Evolutionary conservation across 371 early-diverging fungal species (phyloP).

Genomic region (Mortierella sp.): DNA sequence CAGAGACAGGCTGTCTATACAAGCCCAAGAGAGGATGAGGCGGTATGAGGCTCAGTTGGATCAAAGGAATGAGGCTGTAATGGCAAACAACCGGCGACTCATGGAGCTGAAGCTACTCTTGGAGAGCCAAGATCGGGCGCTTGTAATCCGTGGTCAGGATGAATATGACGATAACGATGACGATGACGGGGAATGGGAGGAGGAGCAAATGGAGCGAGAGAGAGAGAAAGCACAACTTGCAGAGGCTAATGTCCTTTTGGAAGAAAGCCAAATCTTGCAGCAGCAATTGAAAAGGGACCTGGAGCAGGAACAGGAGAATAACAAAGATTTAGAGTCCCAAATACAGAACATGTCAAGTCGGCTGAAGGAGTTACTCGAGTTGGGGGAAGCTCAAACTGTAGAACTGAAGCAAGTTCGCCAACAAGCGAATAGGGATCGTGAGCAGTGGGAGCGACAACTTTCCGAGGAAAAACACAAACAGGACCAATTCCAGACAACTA

Average conservation of each 20-base stretch:
- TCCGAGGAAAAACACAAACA: conserved; percentile 12
- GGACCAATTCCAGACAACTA: conserved; percentile 4
- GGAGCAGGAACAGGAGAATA: conserved; percentile 16
- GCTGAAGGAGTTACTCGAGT: conserved; percentile 11
- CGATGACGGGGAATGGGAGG: conserved; percentile 12
- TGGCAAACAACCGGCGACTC: conserved; percentile 33
- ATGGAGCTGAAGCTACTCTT: conserved; percentile 20
- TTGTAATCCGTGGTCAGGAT: conserved; percentile 11
- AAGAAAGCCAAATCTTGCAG: conserved; percentile 20
- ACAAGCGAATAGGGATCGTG: conserved; percentile 16
- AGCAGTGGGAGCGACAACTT: conserved; percentile 13
- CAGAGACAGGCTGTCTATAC: background rate
- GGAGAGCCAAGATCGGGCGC: conserved; percentile 1
- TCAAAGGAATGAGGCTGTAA: conserved; percentile 15
- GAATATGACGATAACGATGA: conserved; percentile 10
- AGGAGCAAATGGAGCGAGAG: conserved; percentile 2
- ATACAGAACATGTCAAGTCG: conserved; percentile 19
- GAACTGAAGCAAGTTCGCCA: conserved; percentile 10
- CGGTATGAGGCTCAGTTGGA: conserved; percentile 30
- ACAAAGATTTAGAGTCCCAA: conserved; percentile 7
- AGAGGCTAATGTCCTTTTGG: conserved; percentile 13
- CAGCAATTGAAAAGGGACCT: conserved; percentile 12
- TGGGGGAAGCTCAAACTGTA: conserved; percentile 13
- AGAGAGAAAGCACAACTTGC: conserved; percentile 12
- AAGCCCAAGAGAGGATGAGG: conserved; percentile 9